Evolutionary conservation across 495 filamentous ascomycete genomes (phyloP).

Genomic region (Penicillium ochrochloron): DNA sequence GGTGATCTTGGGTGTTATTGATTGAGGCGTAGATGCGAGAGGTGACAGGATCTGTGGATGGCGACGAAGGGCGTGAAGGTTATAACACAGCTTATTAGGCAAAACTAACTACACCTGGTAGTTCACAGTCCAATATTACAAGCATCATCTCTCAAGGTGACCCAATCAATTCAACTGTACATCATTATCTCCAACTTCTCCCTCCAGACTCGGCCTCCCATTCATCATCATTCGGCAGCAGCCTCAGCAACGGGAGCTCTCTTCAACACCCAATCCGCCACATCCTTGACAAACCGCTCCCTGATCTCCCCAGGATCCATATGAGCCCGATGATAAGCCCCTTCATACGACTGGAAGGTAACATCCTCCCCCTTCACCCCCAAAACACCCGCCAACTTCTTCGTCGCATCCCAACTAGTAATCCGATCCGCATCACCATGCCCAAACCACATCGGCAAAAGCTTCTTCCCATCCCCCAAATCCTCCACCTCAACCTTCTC

Average conservation of each 20-base stretch:
- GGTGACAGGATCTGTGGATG: no score
- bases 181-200: neutral
- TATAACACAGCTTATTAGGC: no score
- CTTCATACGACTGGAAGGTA: constrained; percentile 73
- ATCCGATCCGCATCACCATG: constrained; percentile 73
- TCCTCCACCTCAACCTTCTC: constrained; percentile 20
- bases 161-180: constrained; percentile 1
- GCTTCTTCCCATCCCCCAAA: constrained; percentile 4
- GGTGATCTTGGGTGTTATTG: no score
- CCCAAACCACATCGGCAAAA: constrained; percentile 58
- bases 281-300: constrained; percentile 67
- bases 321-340: constrained; percentile 77
- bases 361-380: constrained; percentile 66
- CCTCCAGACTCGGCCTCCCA: neutral
- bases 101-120: no score
- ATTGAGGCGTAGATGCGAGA: no score
- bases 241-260: neutral
- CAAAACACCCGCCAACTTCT: constrained; percentile 61
- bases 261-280: constrained; percentile 62
- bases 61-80: no score
- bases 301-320: constrained; percentile 66
- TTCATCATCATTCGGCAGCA: neutral
- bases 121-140: neutral
- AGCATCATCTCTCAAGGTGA: neutral
- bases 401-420: constrained; percentile 63